Evolutionary conservation across 441 rosid species (phyloP), one percentile per base, ranked within the genome.

Genomic region (Erodium moschatum): DNA sequence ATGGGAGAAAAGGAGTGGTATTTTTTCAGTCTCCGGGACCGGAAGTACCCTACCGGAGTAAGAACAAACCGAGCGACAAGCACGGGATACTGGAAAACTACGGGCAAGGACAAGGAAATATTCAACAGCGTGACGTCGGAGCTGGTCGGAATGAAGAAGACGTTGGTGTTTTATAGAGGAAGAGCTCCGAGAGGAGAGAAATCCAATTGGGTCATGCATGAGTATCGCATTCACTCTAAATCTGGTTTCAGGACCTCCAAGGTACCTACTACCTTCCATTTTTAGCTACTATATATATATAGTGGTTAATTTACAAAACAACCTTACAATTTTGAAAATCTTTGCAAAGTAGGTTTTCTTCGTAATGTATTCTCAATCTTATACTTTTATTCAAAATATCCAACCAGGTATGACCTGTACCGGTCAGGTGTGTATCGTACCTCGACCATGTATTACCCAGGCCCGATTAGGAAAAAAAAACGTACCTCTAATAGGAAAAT

Each of bases 1-100:
- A 87, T 87, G 82, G 92, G 85, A 71, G 92, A 85, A 44, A 85
- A 87, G 62, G 89, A 87, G 69, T 87, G 92, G 92, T 87, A 87
- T 1, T 87, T 87, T 73, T 87, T 85, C 65, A 85, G 85, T 62
- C 85, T 82, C 15, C 72, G 88, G 4, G 88, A 87, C 69, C 67
- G 92, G 66, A 87, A 87, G 67, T 87, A 87, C 67, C 89, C 92
- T 1, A 87, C 92, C 0, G 92, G 92, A 0, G 86, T 85, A 64
- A 77, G 89, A 75, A 87, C 91, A 2, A 87, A 87, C 69, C 76
- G 91, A 67, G 91, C 91, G 0, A 87, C 91, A 2, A 87, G 82
- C 73, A 82, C 84, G 0, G 91, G 91, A 3, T 85, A 87, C 67
- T 87, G 91, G 91, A 87, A 85, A 72, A 87, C 91, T 0, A 87